Conservation (phyloP, 768 basidiomycete species). For the Suillus placidus region DNA sequence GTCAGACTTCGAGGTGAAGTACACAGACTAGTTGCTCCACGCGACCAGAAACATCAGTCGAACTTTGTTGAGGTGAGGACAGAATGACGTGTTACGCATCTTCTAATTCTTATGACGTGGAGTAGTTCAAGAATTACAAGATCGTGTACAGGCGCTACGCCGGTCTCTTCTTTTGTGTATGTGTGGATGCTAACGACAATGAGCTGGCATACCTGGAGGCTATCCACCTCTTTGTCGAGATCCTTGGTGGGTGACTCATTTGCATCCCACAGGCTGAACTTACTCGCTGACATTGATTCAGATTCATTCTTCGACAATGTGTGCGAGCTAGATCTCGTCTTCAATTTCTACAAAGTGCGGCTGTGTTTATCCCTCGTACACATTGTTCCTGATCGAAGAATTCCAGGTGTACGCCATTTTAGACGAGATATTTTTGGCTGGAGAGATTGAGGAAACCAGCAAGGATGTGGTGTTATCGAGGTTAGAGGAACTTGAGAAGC, state of each 20-base stretch:
- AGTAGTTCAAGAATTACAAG: conserved; percentile 96
- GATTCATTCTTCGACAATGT: conserved; percentile 99
- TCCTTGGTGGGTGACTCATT: conserved; percentile 68
- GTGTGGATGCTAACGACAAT: conserved; percentile 98
- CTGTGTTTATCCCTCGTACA: conserved; percentile 7
- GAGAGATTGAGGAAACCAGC: conserved; percentile 97
- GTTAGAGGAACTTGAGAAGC: conserved; percentile 89
- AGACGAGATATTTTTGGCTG: conserved; percentile 97
- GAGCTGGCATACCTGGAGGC: conserved; percentile 97
- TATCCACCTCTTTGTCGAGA: conserved; percentile 97
- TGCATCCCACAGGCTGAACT: not conserved
- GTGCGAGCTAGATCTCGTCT: conserved; percentile 96
- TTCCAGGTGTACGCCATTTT: conserved; percentile 93
- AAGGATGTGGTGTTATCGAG: conserved; percentile 93
- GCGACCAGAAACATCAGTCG: conserved; percentile 98
- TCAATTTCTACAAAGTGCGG: conserved; percentile 95
- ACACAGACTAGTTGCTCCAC: conserved; percentile 90
- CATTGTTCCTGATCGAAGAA: not conserved
- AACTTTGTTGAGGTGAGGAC: conserved; percentile 91
- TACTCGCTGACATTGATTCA: conserved; percentile 32
- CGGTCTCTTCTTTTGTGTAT: conserved; percentile 96
- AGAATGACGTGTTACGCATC: not conserved
- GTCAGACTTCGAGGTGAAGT: conserved; percentile 95
- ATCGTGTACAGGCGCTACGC: conserved; percentile 96
- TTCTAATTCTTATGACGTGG: conserved; percentile 13